A percentile compares a stretch with the other conserved stretches of the same genome.
Conservation (phyloP, 148 eudicot species). For the Fallopia convolvulus region DNA sequence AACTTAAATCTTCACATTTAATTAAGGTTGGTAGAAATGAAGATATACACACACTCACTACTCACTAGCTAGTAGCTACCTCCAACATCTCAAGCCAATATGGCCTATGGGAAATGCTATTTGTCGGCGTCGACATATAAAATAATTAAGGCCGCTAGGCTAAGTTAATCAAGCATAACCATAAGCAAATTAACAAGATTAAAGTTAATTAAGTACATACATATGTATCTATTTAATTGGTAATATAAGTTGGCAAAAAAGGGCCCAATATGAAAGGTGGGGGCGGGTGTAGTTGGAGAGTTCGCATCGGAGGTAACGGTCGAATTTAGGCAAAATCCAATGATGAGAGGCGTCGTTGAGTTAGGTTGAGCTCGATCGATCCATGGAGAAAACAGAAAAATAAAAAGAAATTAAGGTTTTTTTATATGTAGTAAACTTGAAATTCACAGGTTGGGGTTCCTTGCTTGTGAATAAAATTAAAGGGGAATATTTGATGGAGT, state of each 20-base stretch:
- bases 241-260: background rate
- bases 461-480: background rate
- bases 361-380: background rate
- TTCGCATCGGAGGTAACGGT: constrained; percentile 7
- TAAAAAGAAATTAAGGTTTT: too few species aligned
- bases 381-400: background rate
- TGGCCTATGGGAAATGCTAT: too few species aligned
- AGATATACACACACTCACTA: too few species aligned
- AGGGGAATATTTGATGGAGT: background rate
- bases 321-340: constrained; percentile 1
- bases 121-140: too few species aligned
- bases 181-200: too few species aligned
- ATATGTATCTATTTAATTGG: too few species aligned
- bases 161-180: too few species aligned
- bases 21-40: background rate
- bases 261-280: background rate
- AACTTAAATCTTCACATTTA: background rate
- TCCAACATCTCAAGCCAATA: too few species aligned
- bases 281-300: constrained; percentile 1
- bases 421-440: too few species aligned
- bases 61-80: too few species aligned
- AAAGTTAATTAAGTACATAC: too few species aligned
- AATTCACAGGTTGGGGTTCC: background rate
- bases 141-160: too few species aligned
- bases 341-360: background rate